These are phyloP conservation scores for Bruguiera sexangula DNA, from an alignment of 345 rosid genomes.

Conservation along the genomic window DNA sequence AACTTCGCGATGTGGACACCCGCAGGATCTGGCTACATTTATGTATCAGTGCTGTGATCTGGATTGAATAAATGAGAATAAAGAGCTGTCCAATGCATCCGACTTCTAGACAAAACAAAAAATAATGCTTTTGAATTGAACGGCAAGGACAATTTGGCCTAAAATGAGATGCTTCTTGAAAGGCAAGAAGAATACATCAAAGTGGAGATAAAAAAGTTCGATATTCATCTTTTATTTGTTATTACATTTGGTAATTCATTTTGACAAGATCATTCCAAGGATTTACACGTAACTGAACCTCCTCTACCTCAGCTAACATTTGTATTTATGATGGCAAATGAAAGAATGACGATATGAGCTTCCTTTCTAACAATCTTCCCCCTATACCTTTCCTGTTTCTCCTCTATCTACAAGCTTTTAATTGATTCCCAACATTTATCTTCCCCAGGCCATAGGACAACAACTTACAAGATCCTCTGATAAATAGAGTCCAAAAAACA, in stretches of 20 bases:
- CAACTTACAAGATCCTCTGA: constrained; percentile 9
- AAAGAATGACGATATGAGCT: constrained; percentile 30
- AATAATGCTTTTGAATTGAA: constrained; percentile 5
- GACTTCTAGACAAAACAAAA: too few relatives aligned
- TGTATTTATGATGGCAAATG: constrained; percentile 46
- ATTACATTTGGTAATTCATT: background rate
- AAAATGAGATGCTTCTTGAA: too few relatives aligned
- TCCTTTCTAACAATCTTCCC: constrained; percentile 10
- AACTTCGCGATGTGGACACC: too few relatives aligned
- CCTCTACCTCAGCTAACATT: constrained; percentile 12
- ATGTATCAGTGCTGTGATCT: too few relatives aligned
- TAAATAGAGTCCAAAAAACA: background rate
- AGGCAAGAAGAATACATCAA: background rate
- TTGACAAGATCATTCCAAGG: constrained; percentile 25
- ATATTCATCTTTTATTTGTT: background rate
- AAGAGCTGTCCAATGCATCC: too few relatives aligned
- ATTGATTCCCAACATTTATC: constrained; percentile 2
- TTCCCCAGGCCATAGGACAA: constrained; percentile 19
- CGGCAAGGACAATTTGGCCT: background rate
- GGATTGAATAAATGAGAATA: too few relatives aligned
- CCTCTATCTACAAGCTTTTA: constrained; percentile 36
- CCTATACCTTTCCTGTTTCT: constrained; percentile 24
- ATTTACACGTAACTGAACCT: constrained; percentile 26
- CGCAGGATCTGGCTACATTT: constrained; percentile 1
- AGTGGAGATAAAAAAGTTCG: too few relatives aligned